These are phyloP conservation scores for Colletotrichum sp. DNA, from an alignment of 2,329 filamentous ascomycete species.

Conservation along the genomic window DNA sequence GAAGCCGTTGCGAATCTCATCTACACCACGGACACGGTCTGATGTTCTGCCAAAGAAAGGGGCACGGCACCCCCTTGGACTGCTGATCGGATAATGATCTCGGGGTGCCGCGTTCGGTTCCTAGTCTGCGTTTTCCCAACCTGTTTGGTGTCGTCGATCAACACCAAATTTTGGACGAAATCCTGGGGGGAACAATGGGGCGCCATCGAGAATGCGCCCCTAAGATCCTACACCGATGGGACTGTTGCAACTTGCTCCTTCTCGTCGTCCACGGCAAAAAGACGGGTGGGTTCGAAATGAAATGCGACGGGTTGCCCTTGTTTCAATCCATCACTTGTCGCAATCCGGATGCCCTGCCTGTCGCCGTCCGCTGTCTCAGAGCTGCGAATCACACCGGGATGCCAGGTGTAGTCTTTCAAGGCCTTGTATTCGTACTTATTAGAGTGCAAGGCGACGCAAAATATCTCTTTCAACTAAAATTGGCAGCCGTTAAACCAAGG, in stretches of 20 bases:
- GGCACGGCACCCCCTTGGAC: neutral
- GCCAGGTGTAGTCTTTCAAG: neutral
- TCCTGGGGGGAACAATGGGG: neutral
- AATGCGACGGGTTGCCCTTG: neutral
- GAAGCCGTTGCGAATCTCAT: neutral
- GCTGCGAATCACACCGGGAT: neutral
- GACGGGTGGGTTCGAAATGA: neutral
- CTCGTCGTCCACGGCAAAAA: neutral
- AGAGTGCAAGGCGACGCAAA: neutral
- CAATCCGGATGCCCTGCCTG: neutral
- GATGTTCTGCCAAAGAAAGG: neutral
- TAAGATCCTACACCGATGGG: neutral
- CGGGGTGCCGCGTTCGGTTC: neutral
- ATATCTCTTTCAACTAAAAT: neutral
- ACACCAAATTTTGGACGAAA: neutral
- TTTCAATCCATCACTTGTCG: neutral
- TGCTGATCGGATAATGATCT: neutral
- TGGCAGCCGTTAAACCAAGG: neutral
- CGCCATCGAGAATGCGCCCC: neutral
- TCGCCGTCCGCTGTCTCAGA: neutral
- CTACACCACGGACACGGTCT: neutral
- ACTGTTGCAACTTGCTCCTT: neutral
- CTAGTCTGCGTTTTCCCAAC: neutral
- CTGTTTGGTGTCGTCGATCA: slow-evolving; percentile 1
- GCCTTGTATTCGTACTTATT: neutral